Evolutionary conservation across 257 asterid species (phyloP), one percentile per base, ranked within the genome.

Genomic region (Capsicum pubescens): DNA sequence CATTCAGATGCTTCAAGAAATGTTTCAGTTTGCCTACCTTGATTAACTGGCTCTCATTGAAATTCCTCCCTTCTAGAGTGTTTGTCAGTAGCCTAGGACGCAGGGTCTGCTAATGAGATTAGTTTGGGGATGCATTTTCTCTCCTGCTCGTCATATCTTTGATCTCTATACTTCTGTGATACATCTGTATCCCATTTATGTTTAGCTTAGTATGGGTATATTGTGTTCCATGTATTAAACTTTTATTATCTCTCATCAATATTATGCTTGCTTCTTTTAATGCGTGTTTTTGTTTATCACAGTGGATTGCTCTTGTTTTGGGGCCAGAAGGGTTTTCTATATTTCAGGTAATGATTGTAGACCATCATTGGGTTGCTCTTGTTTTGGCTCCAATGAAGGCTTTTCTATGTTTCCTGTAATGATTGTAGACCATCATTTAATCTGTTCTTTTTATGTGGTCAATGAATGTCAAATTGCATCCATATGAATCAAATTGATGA

Each of bases 391-490:
- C 26, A 26, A 26, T 26, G 26, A 26, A 26, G 26, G 26, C 26
- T 26, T 26, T 26, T 26, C 26, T 26, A 26, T 26, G 26, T 1
- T 26, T 26, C 26, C 48, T 50, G 21, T 4, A 76, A 21, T 26
- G 63, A 21, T 76, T 8, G 10, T 50, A 7, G 19, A 52, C 81
- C 63, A 76, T 72, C 46, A 32, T 54, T 52, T 15, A 13, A 52
- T 76, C 63, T 76, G 59, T 72, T 72, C 19, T 72, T 72, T 26
- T 72, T 21, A 19, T 19, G 42, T 3, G 58, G 42, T 48, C 80
- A 72, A 48, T 72, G 48, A 52, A 52, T 52, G 44, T 76, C 64
- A 16, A 76, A 76, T 46, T 79, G 67, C 36, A 66, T 69, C 59
- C 67, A 9, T 19, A 8, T 84, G 74, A 57, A 21, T 55, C 26